Evolutionary conservation across 306 rosid genomes (phyloP).

Genomic region (Citrullus mucosospermus): DNA sequence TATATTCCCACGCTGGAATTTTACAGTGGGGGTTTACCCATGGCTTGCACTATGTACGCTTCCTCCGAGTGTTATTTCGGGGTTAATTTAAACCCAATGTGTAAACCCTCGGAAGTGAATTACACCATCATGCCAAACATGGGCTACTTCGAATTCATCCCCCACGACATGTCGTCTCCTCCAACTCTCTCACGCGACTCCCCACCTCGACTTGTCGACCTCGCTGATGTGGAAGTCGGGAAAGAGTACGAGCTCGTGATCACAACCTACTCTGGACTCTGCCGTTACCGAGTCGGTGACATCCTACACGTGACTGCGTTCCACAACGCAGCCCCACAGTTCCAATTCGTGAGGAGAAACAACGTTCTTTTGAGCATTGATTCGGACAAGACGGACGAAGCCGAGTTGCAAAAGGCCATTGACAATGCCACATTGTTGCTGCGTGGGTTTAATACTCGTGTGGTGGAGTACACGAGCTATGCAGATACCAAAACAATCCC

Average conservation of each 20-base stretch:
- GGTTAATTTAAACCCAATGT: slow-evolving; percentile 60
- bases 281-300: slow-evolving; percentile 83
- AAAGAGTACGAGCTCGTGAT: slow-evolving; percentile 65
- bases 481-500: slow-evolving; percentile 61
- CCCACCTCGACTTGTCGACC: slow-evolving; percentile 55
- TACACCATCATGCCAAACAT: slow-evolving; percentile 90
- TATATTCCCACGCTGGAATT: slow-evolving; percentile 67
- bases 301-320: slow-evolving; percentile 68
- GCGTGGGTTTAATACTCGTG: slow-evolving; percentile 39
- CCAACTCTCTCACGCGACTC: slow-evolving; percentile 24
- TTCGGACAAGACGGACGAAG: slow-evolving; percentile 71
- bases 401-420: slow-evolving; percentile 58
- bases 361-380: slow-evolving; percentile 80
- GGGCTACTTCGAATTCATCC: slow-evolving; percentile 82
- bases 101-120: slow-evolving; percentile 54
- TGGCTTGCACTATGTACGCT: slow-evolving; percentile 84
- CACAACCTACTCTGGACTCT: slow-evolving; percentile 65
- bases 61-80: slow-evolving; percentile 93
- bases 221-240: slow-evolving; percentile 54
- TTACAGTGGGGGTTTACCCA: slow-evolving; percentile 55
- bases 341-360: slow-evolving; percentile 65
- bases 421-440: slow-evolving; percentile 40
- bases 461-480: slow-evolving; percentile 72
- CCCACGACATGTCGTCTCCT: slow-evolving; percentile 26
- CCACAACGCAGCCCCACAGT: slow-evolving; percentile 57